Conservation (phyloP, 106 monocot species). For the Apostasia shenzhenica region DNA sequence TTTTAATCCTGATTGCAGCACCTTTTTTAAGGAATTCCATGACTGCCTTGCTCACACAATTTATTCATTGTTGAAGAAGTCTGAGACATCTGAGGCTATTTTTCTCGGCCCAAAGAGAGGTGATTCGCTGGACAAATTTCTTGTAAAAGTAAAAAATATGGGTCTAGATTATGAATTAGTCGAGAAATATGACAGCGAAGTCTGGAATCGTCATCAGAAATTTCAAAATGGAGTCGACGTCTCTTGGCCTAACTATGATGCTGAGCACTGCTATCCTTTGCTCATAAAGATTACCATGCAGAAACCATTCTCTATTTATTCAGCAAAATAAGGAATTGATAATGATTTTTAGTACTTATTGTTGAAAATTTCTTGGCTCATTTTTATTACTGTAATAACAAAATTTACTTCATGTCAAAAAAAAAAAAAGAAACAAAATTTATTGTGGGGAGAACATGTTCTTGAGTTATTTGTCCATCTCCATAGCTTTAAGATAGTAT, state of each 20-base stretch:
- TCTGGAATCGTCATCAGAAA: slow-evolving; percentile 71
- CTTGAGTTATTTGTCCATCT: too few relatives aligned
- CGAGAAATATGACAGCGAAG: slow-evolving; percentile 62
- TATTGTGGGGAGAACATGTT: too few relatives aligned
- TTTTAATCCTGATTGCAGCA: slow-evolving; percentile 33
- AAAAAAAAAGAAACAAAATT: too few relatives aligned
- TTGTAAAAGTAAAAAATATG: slow-evolving; percentile 31
- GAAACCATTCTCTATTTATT: neutral
- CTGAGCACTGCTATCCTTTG: slow-evolving; percentile 85
- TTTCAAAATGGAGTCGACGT: slow-evolving; percentile 34
- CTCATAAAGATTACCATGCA: slow-evolving; percentile 39
- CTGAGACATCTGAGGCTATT: slow-evolving; percentile 65
- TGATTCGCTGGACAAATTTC: slow-evolving; percentile 74
- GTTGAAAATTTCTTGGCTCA: too few relatives aligned
- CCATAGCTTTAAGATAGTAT: too few relatives aligned
- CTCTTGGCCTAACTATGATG: slow-evolving; percentile 77
- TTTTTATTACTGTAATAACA: too few relatives aligned
- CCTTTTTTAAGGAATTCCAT: slow-evolving; percentile 96
- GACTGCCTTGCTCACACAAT: slow-evolving; percentile 58
- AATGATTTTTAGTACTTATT: too few relatives aligned
- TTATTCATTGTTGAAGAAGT: slow-evolving; percentile 55
- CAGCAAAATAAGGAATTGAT: too few relatives aligned
- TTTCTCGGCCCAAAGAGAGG: slow-evolving; percentile 87
- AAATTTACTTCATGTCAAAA: too few relatives aligned
- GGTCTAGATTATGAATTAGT: slow-evolving; percentile 56